These are phyloP conservation scores for Colletotrichum noveboracense DNA, from an alignment of 2,329 filamentous ascomycete species.

Conservation along the genomic window DNA sequence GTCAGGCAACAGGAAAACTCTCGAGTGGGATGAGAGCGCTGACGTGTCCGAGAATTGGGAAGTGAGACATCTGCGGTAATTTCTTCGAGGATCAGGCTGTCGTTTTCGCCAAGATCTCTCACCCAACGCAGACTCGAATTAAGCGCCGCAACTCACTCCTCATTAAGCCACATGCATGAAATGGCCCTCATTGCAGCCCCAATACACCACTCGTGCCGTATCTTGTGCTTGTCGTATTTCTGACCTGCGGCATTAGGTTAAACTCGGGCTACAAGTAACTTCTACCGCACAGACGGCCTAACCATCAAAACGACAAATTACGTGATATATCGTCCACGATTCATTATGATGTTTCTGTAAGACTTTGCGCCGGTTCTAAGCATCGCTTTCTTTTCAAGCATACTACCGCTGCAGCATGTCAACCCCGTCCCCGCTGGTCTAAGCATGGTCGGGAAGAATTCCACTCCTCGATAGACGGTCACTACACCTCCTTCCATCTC, in stretches of 20 bases:
- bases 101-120: not conserved
- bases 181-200: not conserved
- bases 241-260: no score
- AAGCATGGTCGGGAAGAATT: rapidly evolving
- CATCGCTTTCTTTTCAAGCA: not conserved
- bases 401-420: no score
- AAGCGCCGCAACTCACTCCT: not conserved
- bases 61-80: not conserved
- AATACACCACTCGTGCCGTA: rapidly evolving
- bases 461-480: rapidly evolving
- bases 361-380: not conserved
- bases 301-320: no score
- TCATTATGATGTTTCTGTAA: not conserved
- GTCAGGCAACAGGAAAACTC: rapidly evolving
- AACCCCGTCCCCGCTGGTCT: not conserved
- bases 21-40: rapidly evolving
- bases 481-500: not conserved
- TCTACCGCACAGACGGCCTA: not conserved
- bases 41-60: rapidly evolving
- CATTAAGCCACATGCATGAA: not conserved
- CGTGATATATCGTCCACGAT: no score
- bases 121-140: rapidly evolving
- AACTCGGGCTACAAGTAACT: not conserved
- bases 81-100: not conserved
- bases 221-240: no score